phyloP scores from a whole-genome alignment of 768 basidiomycete genomes.

The Dentipellis fragilis region DNA sequence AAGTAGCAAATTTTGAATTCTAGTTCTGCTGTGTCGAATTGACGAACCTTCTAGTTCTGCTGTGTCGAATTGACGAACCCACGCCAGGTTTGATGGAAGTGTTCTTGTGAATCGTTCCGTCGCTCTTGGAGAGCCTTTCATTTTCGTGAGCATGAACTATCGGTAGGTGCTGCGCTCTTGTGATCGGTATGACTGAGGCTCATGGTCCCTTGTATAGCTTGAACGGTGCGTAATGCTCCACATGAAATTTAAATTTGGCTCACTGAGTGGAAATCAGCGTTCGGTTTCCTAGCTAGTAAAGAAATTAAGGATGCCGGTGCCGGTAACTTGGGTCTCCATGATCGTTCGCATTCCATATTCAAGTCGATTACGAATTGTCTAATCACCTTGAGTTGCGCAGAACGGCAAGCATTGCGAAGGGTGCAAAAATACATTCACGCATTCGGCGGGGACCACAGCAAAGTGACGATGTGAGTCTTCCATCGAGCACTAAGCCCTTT shows the following conservation, averaged over 20 bases:
- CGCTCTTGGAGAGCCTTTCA: slow-evolving; percentile 14
- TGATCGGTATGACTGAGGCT: neutral
- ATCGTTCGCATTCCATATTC: slow-evolving; percentile 25
- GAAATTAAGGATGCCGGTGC: slow-evolving; percentile 29
- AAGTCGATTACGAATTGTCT: neutral
- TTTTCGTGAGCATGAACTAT: slow-evolving; percentile 21
- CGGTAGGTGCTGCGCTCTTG: slow-evolving; percentile 7
- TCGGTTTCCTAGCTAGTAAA: slow-evolving; percentile 31
- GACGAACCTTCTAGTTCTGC: too few relatives aligned
- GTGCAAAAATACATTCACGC: slow-evolving; percentile 28
- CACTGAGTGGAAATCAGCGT: slow-evolving; percentile 1
- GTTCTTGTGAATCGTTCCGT: slow-evolving; percentile 16
- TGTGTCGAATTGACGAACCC: too few relatives aligned
- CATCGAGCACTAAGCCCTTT: neutral
- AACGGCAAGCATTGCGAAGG: slow-evolving; percentile 35
- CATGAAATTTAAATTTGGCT: neutral
- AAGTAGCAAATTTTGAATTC: too few relatives aligned
- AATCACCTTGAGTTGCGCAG: slow-evolving; percentile 4
- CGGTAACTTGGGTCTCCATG: slow-evolving; percentile 41
- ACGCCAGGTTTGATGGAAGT: slow-evolving; percentile 14
- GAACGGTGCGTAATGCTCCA: neutral
- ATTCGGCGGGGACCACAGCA: slow-evolving; percentile 35
- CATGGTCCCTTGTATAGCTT: neutral
- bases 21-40: too few relatives aligned
- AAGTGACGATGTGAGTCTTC: slow-evolving; percentile 31